phyloP scores from a whole-genome alignment of 2,329 filamentous ascomycete species.

The Arthrobotrys conoides region DNA sequence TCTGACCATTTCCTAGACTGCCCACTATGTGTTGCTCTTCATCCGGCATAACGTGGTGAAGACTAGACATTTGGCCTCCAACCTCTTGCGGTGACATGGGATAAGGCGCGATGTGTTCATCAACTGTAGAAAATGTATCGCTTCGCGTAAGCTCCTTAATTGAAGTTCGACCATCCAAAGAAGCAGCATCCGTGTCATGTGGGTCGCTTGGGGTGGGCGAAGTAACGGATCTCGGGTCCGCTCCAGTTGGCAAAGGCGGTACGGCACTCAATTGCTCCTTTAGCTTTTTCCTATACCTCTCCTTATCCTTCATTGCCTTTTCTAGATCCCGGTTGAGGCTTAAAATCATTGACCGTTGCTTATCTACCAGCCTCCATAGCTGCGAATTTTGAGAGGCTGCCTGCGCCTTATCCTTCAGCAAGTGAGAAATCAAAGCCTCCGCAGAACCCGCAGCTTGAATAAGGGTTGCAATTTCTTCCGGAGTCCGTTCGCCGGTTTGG shows the following conservation, averaged over 20 bases:
- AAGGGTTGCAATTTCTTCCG: constrained; percentile 82
- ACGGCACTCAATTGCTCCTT: constrained; percentile 78
- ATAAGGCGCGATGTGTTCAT: constrained; percentile 51
- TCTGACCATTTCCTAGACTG: constrained; percentile 9
- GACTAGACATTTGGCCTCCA: constrained; percentile 1
- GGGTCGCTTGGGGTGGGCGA: constrained; percentile 65
- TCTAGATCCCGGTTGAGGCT: constrained; percentile 96
- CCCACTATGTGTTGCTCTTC: constrained; percentile 54
- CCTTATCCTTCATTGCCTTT: constrained; percentile 90
- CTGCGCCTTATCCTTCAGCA: constrained; percentile 91
- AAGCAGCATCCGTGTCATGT: constrained; percentile 62
- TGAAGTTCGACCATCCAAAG: constrained; percentile 62
- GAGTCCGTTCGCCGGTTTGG: constrained; percentile 70
- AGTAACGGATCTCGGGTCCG: constrained; percentile 61
- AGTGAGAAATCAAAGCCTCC: constrained; percentile 87
- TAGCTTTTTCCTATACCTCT: constrained; percentile 89
- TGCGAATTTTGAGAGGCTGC: constrained; percentile 91
- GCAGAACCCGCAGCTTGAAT: constrained; percentile 88
- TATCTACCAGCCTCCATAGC: constrained; percentile 94
- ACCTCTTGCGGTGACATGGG: constrained; percentile 53
- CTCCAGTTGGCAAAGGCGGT: constrained; percentile 66
- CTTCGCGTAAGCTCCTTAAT: constrained; percentile 47
- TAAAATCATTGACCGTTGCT: constrained; percentile 92
- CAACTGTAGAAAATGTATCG: constrained; percentile 48
- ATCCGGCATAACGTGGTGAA: constrained; percentile 57